Evolutionary conservation across 75 land plant species (phyloP), one percentile per base, ranked within the genome.

Genomic region (Cunninghamia lanceolata): DNA sequence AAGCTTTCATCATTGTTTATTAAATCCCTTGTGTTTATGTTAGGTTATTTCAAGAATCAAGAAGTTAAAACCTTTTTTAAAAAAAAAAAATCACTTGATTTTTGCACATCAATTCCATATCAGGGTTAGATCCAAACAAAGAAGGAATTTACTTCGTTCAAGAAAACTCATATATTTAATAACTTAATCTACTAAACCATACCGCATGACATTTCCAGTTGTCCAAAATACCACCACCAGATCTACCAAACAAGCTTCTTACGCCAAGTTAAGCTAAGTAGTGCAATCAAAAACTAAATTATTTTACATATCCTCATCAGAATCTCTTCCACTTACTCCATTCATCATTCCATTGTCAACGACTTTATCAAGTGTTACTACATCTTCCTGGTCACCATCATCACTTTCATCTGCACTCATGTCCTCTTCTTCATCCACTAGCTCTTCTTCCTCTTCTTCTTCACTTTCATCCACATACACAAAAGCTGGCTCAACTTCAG

Each of bases 361-460:
- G 8, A 32, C 75, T 71, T 71, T 32, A 71, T 71, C 75, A 34
- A 71, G 36, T 34, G 35, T 71, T n/a, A 32, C 34, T 32, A 71
- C 36, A 13, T 71, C 75, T 71, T 71, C 75, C 75, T 34, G 75
- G 32, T 78, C 82, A 7, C 45, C 89, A 21, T 89, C 89, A 50
- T 82, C 90, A 50, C 87, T 85, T 73, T 70, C 90, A 53, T 87
- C 89, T 38, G 56, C 89, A 34, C 85, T 89, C 21, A 54, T 74
- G 40, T 83, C 90, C 1, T 38, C 85, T 32, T 43, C 84, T 82
- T 71, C 89, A 56, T 87, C 89, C 47, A 84, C 89, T 30, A 79
- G 82, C 63, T 79, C 86, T 43, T 87, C 85, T 45, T 84, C 86
- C 63, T 9, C 19, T 30, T 80, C 82, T 79, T 79, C 82, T 40